These are phyloP conservation scores for Fusarium nisikadoi DNA, from an alignment of 2,329 filamentous ascomycete species.

Conservation along the genomic window DNA sequence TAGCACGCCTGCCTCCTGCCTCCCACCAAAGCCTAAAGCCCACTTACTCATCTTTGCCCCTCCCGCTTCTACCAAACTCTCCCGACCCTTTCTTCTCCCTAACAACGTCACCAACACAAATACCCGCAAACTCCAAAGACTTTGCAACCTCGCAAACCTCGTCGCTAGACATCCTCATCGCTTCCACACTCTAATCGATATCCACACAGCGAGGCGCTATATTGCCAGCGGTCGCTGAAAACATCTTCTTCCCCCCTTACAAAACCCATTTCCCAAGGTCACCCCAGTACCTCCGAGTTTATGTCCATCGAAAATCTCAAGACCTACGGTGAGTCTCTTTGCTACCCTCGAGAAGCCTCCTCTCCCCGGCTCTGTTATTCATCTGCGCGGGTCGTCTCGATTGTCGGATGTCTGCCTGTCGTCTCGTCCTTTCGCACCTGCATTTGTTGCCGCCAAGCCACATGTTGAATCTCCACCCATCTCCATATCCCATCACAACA, in stretches of 20 bases:
- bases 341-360: neutral
- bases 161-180: conserved; percentile 29
- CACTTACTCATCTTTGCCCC: conserved; percentile 42
- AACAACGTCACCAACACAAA: conserved; percentile 42
- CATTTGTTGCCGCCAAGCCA: conserved; percentile 38
- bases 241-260: conserved; percentile 48
- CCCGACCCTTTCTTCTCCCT: conserved; percentile 25
- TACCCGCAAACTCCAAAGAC: conserved; percentile 31
- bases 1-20: conserved; percentile 8
- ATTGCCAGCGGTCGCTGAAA: conserved; percentile 63
- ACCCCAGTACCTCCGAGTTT: conserved; percentile 81
- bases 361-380: neutral
- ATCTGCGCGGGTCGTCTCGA: neutral
- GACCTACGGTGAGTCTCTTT: conserved; percentile 79
- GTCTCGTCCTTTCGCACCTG: conserved; percentile 38
- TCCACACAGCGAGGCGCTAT: conserved; percentile 58
- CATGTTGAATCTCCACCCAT: conserved; percentile 28
- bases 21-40: conserved; percentile 10
- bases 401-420: neutral
- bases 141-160: conserved; percentile 33
- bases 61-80: conserved; percentile 31
- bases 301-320: conserved; percentile 99
- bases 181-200: conserved; percentile 17
- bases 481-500: conserved; percentile 1
- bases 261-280: conserved; percentile 65